A percentile compares a stretch with the other conserved stretches of the same genome.
phyloP scores from a whole-genome alignment of 768 basidiomycete species.

The Pholiota microspora region DNA sequence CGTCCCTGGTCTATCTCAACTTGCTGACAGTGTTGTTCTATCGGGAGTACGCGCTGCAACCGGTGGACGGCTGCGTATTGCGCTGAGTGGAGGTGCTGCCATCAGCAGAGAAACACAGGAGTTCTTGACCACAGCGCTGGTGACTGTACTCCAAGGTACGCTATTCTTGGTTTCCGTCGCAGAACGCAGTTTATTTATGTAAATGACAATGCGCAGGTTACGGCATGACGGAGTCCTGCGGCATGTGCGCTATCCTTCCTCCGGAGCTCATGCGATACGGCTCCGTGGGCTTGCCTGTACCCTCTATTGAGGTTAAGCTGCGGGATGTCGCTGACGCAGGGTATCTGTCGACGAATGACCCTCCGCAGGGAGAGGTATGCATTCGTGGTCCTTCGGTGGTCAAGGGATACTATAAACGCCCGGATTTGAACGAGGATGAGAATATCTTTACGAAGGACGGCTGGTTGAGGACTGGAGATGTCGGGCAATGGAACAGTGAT shows the following conservation, averaged over 20 bases:
- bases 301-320: conserved; percentile 87
- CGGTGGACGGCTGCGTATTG: conserved; percentile 81
- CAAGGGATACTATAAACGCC: conserved; percentile 88
- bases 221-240: conserved; percentile 95
- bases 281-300: conserved; percentile 82
- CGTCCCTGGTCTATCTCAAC: conserved; percentile 57
- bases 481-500: conserved; percentile 92
- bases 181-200: conserved; percentile 2
- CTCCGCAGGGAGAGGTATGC: conserved; percentile 84
- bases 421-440: conserved; percentile 84
- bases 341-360: conserved; percentile 70
- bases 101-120: conserved; percentile 87
- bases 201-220: conserved; percentile 53
- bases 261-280: conserved; percentile 78
- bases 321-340: conserved; percentile 82
- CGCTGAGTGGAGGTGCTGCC: conserved; percentile 84
- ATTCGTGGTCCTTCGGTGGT: conserved; percentile 87
- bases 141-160: conserved; percentile 83
- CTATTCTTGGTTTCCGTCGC: neutral
- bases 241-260: conserved; percentile 86
- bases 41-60: conserved; percentile 78
- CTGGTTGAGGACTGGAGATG: conserved; percentile 92
- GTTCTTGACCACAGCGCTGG: conserved; percentile 79
- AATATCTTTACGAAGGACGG: conserved; percentile 85
- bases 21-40: conserved; percentile 79